phyloP scores from a whole-genome alignment of 371 early-diverging fungal genomes.

The Mortierella sp. region DNA sequence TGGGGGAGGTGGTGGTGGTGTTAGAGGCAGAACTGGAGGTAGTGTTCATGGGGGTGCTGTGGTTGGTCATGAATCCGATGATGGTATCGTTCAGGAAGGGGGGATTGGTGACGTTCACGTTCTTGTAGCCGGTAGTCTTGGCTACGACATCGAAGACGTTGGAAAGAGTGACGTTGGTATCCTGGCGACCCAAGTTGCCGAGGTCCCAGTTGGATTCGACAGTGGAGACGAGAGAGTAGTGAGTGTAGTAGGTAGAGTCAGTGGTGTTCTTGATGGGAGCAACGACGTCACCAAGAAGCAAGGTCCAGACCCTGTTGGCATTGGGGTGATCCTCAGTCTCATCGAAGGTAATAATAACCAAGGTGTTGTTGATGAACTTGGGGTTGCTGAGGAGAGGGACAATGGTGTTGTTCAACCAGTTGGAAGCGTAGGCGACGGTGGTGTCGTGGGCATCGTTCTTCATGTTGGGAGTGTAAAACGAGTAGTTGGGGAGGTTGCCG shows the following conservation, averaged over 20 bases:
- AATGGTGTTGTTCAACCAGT: slow-evolving; percentile 71
- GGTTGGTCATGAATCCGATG: slow-evolving; percentile 58
- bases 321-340: slow-evolving; percentile 57
- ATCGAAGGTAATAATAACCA: slow-evolving; percentile 70
- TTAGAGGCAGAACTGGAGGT: background rate
- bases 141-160: slow-evolving; percentile 60
- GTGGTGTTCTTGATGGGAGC: slow-evolving; percentile 59
- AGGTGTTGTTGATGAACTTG: slow-evolving; percentile 63
- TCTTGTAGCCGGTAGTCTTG: slow-evolving; percentile 48
- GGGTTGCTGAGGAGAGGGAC: slow-evolving; percentile 65
- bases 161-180: slow-evolving; percentile 54
- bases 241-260: slow-evolving; percentile 68
- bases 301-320: slow-evolving; percentile 62
- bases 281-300: slow-evolving; percentile 67
- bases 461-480: slow-evolving; percentile 69
- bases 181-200: slow-evolving; percentile 68
- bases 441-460: slow-evolving; percentile 73
- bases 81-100: slow-evolving; percentile 53
- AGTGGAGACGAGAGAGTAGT: slow-evolving; percentile 73
- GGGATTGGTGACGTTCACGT: slow-evolving; percentile 51
- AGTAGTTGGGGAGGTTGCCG: slow-evolving; percentile 71
- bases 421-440: slow-evolving; percentile 60
- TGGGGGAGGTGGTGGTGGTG: slow-evolving; percentile 7
- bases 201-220: slow-evolving; percentile 75
- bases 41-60: background rate